phyloP scores from a whole-genome alignment of 208 protist species.

The Trypanosoma lewisi region DNA sequence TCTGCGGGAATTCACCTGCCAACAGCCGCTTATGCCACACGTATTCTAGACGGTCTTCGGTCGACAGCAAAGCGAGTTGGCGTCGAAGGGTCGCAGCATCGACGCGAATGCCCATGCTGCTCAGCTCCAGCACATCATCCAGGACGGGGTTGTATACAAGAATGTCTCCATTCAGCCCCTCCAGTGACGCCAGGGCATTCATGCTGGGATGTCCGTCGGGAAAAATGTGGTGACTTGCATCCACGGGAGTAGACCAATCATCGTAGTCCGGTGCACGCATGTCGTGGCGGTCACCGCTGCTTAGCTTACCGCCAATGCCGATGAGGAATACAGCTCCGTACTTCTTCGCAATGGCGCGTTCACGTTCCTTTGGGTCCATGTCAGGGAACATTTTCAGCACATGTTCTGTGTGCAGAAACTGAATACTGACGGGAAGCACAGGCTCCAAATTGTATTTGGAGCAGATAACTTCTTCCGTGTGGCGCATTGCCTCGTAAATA shows the following conservation, averaged over 20 bases:
- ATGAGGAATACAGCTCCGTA: conserved; percentile 90
- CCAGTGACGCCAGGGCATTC: conserved; percentile 52
- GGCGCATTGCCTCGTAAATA: conserved; percentile 68
- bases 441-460: conserved; percentile 45
- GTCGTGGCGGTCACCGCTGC: conserved; percentile 80
- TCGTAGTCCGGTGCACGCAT: conserved; percentile 90
- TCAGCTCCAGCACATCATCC: conserved; percentile 86
- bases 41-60: conserved; percentile 58
- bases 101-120: conserved; percentile 92
- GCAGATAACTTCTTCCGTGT: conserved; percentile 65
- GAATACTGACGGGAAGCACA: conserved; percentile 77
- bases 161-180: conserved; percentile 90
- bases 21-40: conserved; percentile 82
- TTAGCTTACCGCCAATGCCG: conserved; percentile 84
- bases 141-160: conserved; percentile 83
- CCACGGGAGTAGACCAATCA: conserved; percentile 87
- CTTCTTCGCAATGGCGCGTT: conserved; percentile 62
- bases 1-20: conserved; percentile 75
- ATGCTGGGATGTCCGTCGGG: conserved; percentile 33
- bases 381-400: conserved; percentile 77
- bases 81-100: conserved; percentile 68
- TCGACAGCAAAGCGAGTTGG: conserved; percentile 73
- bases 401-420: conserved; percentile 84
- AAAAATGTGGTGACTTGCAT: conserved; percentile 35
- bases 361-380: conserved; percentile 79